These are phyloP conservation scores for Eragrostis curvula DNA, from an alignment of 176 grass and related monocot genomes.

Conservation along the genomic window DNA sequence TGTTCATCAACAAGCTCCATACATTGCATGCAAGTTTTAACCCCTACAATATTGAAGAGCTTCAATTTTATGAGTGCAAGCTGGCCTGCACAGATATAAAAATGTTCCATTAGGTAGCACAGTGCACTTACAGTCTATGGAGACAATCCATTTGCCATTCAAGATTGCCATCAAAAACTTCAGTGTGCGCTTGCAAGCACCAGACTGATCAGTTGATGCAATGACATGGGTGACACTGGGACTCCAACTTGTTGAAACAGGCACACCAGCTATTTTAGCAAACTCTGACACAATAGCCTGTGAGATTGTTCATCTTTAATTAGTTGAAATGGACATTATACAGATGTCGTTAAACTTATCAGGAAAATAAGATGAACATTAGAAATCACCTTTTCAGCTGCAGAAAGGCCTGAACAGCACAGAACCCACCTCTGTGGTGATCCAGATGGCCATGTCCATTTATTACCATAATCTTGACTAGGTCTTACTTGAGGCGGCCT, in stretches of 20 bases:
- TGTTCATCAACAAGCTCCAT: slow-evolving; percentile 62
- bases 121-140: slow-evolving; percentile 71
- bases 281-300: slow-evolving; percentile 71
- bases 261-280: slow-evolving; percentile 58
- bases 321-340: slow-evolving; percentile 41
- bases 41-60: slow-evolving; percentile 54
- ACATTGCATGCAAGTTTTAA: slow-evolving; percentile 72
- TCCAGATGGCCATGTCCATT: slow-evolving; percentile 75
- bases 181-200: slow-evolving; percentile 86
- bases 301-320: slow-evolving; percentile 13
- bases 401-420: slow-evolving; percentile 86
- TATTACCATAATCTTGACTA: slow-evolving; percentile 34
- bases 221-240: slow-evolving; percentile 84
- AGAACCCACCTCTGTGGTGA: slow-evolving; percentile 83
- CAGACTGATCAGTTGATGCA: slow-evolving; percentile 68
- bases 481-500: slow-evolving; percentile 56
- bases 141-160: slow-evolving; percentile 86
- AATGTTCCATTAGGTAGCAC: neutral
- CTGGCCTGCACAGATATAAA: neutral
- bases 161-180: slow-evolving; percentile 95
- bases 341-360: neutral
- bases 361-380: slow-evolving; percentile 23
- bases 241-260: slow-evolving; percentile 69
- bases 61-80: neutral
- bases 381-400: slow-evolving; percentile 67